Conservation (phyloP, 306 rosid species). For the Fragaria vesca region DNA sequence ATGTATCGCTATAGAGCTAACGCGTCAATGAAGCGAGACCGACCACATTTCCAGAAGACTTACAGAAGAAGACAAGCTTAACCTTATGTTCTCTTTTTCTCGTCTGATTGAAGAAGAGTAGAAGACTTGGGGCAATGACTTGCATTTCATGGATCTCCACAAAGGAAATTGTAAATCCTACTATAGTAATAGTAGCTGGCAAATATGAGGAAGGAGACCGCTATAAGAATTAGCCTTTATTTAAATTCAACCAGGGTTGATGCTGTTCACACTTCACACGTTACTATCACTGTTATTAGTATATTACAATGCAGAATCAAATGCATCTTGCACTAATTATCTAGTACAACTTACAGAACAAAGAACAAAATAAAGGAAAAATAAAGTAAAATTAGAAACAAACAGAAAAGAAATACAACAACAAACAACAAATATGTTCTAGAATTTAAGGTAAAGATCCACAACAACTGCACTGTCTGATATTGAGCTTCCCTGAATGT, state of each 20-base stretch:
- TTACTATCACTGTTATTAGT: too few species aligned
- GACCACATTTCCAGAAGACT: too few species aligned
- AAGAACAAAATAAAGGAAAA: not conserved
- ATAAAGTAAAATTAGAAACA: not conserved
- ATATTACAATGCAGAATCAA: not conserved
- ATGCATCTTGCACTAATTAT: not conserved
- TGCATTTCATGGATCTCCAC: not conserved
- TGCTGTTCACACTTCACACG: not conserved
- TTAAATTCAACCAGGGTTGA: too few species aligned
- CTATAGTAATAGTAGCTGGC: too few species aligned
- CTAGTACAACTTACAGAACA: not conserved
- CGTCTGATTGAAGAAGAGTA: too few species aligned
- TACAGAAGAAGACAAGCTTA: too few species aligned
- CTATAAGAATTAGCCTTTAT: not conserved
- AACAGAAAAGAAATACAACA: not conserved
- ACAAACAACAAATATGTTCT: not conserved
- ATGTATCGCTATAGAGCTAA: too few species aligned
- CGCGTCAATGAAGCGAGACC: too few species aligned
- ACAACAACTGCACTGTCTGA: conserved; percentile 15
- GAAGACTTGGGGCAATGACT: too few species aligned
- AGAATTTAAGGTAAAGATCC: conserved; percentile 8
- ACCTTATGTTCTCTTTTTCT: too few species aligned
- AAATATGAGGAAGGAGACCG: not conserved
- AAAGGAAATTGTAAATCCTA: not conserved
- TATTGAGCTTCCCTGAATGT: conserved; percentile 27